Conservation (phyloP, 495 filamentous ascomycete genomes). For the Trichoderma orchidacearum region DNA sequence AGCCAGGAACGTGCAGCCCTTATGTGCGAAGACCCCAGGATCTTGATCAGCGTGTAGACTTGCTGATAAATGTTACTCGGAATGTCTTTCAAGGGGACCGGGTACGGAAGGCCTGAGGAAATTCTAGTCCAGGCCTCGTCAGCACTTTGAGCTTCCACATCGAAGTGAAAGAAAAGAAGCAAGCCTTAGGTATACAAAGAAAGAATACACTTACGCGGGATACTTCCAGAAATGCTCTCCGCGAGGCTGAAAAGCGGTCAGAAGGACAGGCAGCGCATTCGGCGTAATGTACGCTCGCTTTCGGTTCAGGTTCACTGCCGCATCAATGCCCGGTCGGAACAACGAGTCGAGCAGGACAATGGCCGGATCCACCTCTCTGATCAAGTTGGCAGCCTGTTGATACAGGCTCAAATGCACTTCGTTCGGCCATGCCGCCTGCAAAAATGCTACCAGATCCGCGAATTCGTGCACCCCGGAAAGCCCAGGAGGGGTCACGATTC, state of each 20-base stretch:
- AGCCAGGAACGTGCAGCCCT: neutral
- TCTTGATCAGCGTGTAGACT: neutral
- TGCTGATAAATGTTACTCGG: constrained; percentile 26
- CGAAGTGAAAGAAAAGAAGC: no score
- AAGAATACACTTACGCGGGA: neutral
- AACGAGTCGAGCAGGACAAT: constrained; percentile 28
- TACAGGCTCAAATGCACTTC: constrained; percentile 25
- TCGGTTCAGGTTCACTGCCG: constrained; percentile 10
- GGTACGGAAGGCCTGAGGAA: constrained; percentile 31
- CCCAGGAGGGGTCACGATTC: neutral
- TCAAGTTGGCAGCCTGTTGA: constrained; percentile 19
- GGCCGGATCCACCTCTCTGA: constrained; percentile 19
- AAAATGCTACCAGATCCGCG: neutral
- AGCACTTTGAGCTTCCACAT: no score
- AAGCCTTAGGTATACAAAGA: no score
- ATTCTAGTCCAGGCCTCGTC: constrained; percentile 11
- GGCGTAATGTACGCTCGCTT: constrained; percentile 17
- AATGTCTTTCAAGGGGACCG: constrained; percentile 25
- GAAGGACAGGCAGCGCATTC: constrained; percentile 21
- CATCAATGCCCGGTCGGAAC: constrained; percentile 28
- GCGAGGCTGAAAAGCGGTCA: constrained; percentile 20
- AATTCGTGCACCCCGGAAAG: neutral
- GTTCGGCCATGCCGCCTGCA: constrained; percentile 16
- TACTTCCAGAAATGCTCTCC: constrained; percentile 10
- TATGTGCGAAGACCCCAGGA: neutral